Base-by-base conservation (phyloP, 352 stramenopile species). In the Saprolegnia parasitica region DNA sequence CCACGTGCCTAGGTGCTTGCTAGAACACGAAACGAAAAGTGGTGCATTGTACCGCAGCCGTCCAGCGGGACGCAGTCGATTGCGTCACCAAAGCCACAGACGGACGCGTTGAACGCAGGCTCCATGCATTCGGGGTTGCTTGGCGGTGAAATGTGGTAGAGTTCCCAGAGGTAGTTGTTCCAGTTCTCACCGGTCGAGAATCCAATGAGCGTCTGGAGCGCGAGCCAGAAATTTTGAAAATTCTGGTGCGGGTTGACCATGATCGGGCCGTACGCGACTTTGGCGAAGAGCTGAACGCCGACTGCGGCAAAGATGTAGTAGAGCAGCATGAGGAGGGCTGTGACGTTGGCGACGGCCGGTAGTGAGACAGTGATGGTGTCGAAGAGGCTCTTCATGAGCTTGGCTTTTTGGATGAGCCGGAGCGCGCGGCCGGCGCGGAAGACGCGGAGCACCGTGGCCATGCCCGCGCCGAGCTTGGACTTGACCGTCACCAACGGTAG, bases 261-360 rank as follows among this genome's bases (percentile, higher is more conserved):
- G 4, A 81, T 73, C 45, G 81, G 75, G 0, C 56, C 71, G 52
- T 95, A 70, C 23, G 80, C 78, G 3, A 98, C 79, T 26, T 90
- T 96, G 18, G 88, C 89, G 72, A 97, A 98, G 35, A 98, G 79
- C 76, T 98, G 88, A 18, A 98, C 86, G 0, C 91, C 90, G 80
- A 96, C 87, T 0, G 93, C 92, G 46, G 92, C 80, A 72, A 96
- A 98, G 62, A 98, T 97, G 76, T 97, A 98, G 18, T 97, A 76
- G 73, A 98, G 85, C 8, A 98, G 74, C 23, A 97, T 87, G 24
- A 98, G 63, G 39, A 98, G 89, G 5, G 81, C 90, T 39, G 83
- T 90, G 64, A 98, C 93, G 73, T 98, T 98, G 61, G 81, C 90
- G 21, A 96, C 82, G 0, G 82, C 84, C 45, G 91, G 92, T 0